Conservation (phyloP, 331 rosid species). For the Stylosanthes scabra region DNA sequence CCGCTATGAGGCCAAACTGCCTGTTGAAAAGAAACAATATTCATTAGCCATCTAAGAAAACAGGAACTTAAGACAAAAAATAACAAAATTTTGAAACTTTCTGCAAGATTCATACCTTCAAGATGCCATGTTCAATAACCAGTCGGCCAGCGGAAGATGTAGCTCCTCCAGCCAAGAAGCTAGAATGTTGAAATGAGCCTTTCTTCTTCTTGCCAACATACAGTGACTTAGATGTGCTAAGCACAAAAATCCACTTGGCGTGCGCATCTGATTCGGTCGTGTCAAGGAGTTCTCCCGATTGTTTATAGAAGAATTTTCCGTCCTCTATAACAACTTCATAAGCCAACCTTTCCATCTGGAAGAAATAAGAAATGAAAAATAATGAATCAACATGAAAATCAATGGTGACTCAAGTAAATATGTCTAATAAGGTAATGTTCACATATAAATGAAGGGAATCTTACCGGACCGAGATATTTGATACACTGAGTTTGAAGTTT, state of each 20-base stretch:
- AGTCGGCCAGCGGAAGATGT: constrained; percentile 98
- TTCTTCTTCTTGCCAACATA: constrained; percentile 93
- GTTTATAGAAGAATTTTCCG: constrained; percentile 78
- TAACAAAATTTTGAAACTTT: constrained; percentile 6
- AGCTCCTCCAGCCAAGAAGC: constrained; percentile 99
- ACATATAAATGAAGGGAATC: constrained; percentile 40
- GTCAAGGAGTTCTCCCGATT: constrained; percentile 78
- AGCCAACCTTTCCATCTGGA: constrained; percentile 88
- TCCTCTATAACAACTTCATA: constrained; percentile 85
- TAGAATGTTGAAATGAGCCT: constrained; percentile 96
- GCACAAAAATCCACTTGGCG: constrained; percentile 96
- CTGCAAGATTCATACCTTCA: constrained; percentile 63
- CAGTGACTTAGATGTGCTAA: constrained; percentile 84
- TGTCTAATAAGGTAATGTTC: background rate
- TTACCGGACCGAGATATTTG: constrained; percentile 97
- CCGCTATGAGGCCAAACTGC: constrained; percentile 99
- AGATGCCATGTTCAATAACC: constrained; percentile 77
- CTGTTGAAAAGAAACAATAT: constrained; percentile 56
- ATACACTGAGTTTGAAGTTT: constrained; percentile 95
- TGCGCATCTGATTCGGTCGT: constrained; percentile 50
- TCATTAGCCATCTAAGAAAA: background rate
- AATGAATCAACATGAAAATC: constrained; percentile 29
- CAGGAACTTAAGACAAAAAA: constrained; percentile 7
- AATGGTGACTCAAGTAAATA: constrained; percentile 20
- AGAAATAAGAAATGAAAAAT: constrained; percentile 29